Base-by-base conservation (phyloP, 1,139 yeast species). In the Magnusiomyces clavatus region DNA sequence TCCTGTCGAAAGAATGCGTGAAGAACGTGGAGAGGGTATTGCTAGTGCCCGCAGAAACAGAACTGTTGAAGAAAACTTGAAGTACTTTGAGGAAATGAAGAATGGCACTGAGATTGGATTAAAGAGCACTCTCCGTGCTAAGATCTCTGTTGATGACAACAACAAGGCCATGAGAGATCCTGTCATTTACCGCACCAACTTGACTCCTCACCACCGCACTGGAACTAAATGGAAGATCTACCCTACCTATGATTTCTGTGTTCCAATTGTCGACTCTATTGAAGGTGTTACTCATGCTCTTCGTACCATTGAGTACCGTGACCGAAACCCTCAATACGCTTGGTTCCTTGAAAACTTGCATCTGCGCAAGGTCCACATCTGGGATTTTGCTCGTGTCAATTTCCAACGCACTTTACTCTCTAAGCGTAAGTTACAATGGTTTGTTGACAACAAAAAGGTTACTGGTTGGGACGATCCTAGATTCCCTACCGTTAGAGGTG, bases 401-500 rank as follows among this genome's bases (percentile, higher is more conserved):
- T 90, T 92, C 66, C 88, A 90, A 56, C 83, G 97, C 76, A 92
- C 98, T 34, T 76, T 92, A 66, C 76, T 92, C 58, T 87, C 96
- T 56, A 92, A 92, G 83, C 85, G 98, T 77, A 92, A 92, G 77
- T 77, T 92, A 66, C 97, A 92, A 75, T 90, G 97, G 97, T 88
- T 92, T 70, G 97, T 92, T 58, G 97, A 92, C 75, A 84, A 87
- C 69, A 74, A 79, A 42, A 77, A 83, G 62, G 98, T 92, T 56
- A 64, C 78, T 39, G 89, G 88, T 73, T 92, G 98, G 98, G 96
- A 90, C 67, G 98, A 92, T 72, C 97, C 98, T 63, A 81, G 98
- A 71, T 92, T 92, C 89, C 98, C 98, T 61, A 92, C 98, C 48
- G 96, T 90, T 43, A 83, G 96, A 73, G 97, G 97, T 76, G 96